Percentiles rank a stretch among this genome's conserved stretches.
phyloP scores from a whole-genome alignment of 164 flowering plant genomes.

The Piper longum region DNA sequence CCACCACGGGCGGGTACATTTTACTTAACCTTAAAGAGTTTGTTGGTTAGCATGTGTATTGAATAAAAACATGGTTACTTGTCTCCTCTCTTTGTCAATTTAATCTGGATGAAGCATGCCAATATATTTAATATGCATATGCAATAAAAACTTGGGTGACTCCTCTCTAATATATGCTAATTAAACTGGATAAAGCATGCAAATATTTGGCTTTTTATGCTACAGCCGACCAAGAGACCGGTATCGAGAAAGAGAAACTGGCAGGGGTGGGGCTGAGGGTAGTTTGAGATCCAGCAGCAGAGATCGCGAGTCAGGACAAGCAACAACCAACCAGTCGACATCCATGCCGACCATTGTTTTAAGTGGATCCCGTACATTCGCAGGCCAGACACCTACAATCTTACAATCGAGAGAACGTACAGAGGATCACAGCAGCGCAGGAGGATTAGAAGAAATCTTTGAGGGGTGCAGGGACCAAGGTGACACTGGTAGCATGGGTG shows the following conservation, averaged over 20 bases:
- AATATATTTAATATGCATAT: too few relatives aligned
- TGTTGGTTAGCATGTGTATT: too few relatives aligned
- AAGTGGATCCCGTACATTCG: constrained; percentile 44
- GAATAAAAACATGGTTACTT: not conserved
- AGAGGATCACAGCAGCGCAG: constrained; percentile 38
- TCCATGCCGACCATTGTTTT: constrained; percentile 40
- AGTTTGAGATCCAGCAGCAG: constrained; percentile 34
- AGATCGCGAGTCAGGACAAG: constrained; percentile 19
- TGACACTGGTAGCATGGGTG: constrained; percentile 76
- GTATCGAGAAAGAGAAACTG: constrained; percentile 75
- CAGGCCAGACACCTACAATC: constrained; percentile 66
- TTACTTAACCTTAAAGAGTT: not conserved
- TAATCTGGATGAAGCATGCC: too few relatives aligned
- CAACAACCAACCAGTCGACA: constrained; percentile 14
- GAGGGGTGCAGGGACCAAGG: constrained; percentile 88
- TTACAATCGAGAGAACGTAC: constrained; percentile 61
- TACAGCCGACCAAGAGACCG: constrained; percentile 58
- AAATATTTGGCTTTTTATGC: not conserved
- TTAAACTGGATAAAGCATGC: not conserved
- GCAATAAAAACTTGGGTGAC: not conserved
- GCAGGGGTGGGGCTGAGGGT: constrained; percentile 46
- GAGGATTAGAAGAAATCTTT: constrained; percentile 61
- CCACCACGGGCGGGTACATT: constrained; percentile 47
- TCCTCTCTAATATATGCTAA: not conserved
- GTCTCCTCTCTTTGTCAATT: not conserved